Percentiles rank a stretch among this genome's conserved stretches.
Conservation (phyloP, 257 asterid genomes). For the Solanum bukasovii region DNA sequence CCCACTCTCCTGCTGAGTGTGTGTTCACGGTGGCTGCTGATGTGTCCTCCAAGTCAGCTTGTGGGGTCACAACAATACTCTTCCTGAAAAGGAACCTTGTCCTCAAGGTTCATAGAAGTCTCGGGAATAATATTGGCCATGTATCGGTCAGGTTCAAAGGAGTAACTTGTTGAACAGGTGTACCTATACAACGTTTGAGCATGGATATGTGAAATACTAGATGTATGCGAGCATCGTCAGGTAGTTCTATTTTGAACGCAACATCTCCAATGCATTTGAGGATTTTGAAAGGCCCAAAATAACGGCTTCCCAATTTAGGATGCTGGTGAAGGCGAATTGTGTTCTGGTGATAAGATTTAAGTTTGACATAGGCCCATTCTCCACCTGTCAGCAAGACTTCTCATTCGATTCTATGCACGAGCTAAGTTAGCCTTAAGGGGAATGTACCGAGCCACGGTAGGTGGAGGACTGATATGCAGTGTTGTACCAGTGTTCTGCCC, state of each 20-base stretch:
- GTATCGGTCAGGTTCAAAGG: not conserved
- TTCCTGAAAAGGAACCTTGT: too few species aligned
- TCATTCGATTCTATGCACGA: not conserved
- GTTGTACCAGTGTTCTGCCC: not conserved
- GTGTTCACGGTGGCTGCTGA: too few species aligned
- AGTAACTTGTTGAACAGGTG: not conserved
- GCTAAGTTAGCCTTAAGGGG: not conserved
- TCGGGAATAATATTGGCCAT: not conserved
- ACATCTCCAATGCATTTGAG: not conserved
- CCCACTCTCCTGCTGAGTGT: too few species aligned
- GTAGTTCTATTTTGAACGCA: not conserved
- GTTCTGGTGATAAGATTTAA: not conserved
- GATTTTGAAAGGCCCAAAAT: not conserved
- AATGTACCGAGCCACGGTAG: not conserved
- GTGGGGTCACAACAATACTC: too few species aligned
- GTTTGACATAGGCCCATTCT: not conserved
- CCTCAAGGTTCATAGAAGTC: not conserved
- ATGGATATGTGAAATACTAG: not conserved
- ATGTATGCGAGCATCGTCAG: not conserved
- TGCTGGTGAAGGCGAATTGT: not conserved
- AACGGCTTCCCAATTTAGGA: not conserved
- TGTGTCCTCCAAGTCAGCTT: too few species aligned
- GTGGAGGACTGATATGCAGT: not conserved
- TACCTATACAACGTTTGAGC: not conserved
- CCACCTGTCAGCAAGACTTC: not conserved